Conservation (phyloP, 2,329 filamentous ascomycete genomes). For the Sporothrix mexicana region DNA sequence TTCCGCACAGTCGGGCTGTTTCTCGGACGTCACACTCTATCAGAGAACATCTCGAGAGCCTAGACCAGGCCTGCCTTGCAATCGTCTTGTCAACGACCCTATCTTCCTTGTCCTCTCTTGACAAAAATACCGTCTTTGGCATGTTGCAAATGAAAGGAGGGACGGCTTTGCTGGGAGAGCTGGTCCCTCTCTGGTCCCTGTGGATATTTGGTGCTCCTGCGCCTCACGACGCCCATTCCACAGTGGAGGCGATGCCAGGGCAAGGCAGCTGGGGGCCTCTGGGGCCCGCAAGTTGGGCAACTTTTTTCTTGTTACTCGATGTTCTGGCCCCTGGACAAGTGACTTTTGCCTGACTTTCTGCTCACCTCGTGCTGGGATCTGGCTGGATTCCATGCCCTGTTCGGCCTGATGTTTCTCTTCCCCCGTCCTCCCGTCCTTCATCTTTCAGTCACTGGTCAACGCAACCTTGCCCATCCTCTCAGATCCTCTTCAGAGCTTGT, state of each 20-base stretch:
- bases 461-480: slow-evolving; percentile 10
- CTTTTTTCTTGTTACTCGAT: slow-evolving; percentile 10
- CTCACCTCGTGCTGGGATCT: neutral
- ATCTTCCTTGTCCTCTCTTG: neutral
- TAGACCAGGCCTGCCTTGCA: neutral
- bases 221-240: slow-evolving; percentile 25
- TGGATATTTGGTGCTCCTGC: neutral
- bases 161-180: slow-evolving; percentile 9
- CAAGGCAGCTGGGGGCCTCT: no score
- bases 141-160: slow-evolving; percentile 30
- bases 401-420: slow-evolving; percentile 19
- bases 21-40: slow-evolving; percentile 17
- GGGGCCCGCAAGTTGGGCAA: neutral
- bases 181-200: neutral
- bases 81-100: neutral
- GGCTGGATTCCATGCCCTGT: neutral
- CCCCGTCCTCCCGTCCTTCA: slow-evolving; percentile 4
- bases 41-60: neutral
- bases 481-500: slow-evolving; percentile 9
- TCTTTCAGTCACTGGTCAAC: slow-evolving; percentile 15
- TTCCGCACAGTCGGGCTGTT: slow-evolving; percentile 2
- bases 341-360: neutral
- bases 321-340: neutral
- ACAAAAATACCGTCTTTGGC: slow-evolving; percentile 2
- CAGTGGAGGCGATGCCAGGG: slow-evolving; percentile 23